Evolutionary conservation across 2,329 filamentous ascomycete species (phyloP).

Genomic region (Alternaria incomplexa): DNA sequence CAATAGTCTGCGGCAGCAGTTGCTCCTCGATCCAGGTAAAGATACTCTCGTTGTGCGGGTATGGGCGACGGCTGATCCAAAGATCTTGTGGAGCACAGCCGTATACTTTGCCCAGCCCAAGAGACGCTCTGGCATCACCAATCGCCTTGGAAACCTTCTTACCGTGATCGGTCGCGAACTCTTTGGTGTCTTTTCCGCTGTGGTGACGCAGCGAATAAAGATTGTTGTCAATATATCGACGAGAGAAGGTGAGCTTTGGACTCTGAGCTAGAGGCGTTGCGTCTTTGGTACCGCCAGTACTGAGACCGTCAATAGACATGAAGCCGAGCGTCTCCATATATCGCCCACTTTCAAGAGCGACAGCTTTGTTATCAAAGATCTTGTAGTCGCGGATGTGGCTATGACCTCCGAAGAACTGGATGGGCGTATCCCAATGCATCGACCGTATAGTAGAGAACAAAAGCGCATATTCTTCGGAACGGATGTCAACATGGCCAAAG

Average conservation of each 20-base stretch:
- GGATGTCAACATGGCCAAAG: slow-evolving; percentile 81
- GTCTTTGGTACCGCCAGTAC: slow-evolving; percentile 47
- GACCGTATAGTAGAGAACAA: slow-evolving; percentile 81
- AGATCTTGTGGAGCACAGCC: slow-evolving; percentile 84
- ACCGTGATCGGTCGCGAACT: slow-evolving; percentile 79
- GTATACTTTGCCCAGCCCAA: slow-evolving; percentile 74
- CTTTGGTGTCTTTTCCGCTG: slow-evolving; percentile 71
- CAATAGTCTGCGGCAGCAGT: slow-evolving; percentile 72
- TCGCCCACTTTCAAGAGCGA: slow-evolving; percentile 83
- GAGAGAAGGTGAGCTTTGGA: slow-evolving; percentile 65
- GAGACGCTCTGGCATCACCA: slow-evolving; percentile 67
- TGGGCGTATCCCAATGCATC: slow-evolving; percentile 79
- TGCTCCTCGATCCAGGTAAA: slow-evolving; percentile 80
- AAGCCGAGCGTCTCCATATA: slow-evolving; percentile 97
- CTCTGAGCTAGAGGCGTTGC: slow-evolving; percentile 20
- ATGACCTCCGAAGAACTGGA: slow-evolving; percentile 92
- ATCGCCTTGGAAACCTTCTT: slow-evolving; percentile 75
- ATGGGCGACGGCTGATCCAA: slow-evolving; percentile 82
- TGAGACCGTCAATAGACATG: slow-evolving; percentile 78
- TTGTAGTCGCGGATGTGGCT: slow-evolving; percentile 86
- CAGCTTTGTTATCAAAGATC: slow-evolving; percentile 77
- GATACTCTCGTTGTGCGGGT: slow-evolving; percentile 75
- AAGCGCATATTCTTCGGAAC: slow-evolving; percentile 77
- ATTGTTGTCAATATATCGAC: slow-evolving; percentile 94
- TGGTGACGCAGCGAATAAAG: slow-evolving; percentile 84